phyloP scores from a whole-genome alignment of 2,329 filamentous ascomycete species.

The Calonectria naviculata region DNA sequence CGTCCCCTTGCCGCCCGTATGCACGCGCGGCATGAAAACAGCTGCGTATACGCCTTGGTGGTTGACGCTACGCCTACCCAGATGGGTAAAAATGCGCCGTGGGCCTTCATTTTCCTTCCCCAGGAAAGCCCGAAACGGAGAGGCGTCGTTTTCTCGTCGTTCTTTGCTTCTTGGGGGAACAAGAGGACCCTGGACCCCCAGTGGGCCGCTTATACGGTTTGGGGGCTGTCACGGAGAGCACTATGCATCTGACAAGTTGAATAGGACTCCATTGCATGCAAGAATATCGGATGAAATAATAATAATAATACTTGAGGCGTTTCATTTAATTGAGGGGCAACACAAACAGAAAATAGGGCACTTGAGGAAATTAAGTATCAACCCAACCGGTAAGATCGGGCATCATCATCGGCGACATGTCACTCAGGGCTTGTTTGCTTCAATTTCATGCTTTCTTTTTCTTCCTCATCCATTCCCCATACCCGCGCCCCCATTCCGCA shows the following conservation, averaged over 20 bases:
- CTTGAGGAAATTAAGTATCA: neutral
- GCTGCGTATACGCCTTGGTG: neutral
- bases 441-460: neutral
- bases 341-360: neutral
- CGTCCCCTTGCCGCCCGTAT: neutral
- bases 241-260: slow-evolving; percentile 7
- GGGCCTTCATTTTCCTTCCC: slow-evolving; percentile 22
- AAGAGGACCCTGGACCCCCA: neutral
- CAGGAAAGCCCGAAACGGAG: slow-evolving; percentile 36
- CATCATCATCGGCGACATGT: neutral
- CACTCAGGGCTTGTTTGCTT: neutral
- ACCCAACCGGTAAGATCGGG: neutral
- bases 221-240: slow-evolving; percentile 4
- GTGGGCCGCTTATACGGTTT: neutral
- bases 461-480: neutral
- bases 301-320: neutral
- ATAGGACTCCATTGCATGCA: neutral
- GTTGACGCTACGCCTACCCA: neutral
- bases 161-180: neutral
- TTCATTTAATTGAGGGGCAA: neutral
- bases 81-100: neutral
- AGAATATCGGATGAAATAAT: slow-evolving; percentile 8
- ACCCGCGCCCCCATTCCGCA: neutral
- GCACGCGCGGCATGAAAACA: slow-evolving; percentile 3
- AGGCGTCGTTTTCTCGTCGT: slow-evolving; percentile 39